Evolutionary conservation across 139 green algal genomes (phyloP).

Genomic region (Coelastrella sp.): DNA sequence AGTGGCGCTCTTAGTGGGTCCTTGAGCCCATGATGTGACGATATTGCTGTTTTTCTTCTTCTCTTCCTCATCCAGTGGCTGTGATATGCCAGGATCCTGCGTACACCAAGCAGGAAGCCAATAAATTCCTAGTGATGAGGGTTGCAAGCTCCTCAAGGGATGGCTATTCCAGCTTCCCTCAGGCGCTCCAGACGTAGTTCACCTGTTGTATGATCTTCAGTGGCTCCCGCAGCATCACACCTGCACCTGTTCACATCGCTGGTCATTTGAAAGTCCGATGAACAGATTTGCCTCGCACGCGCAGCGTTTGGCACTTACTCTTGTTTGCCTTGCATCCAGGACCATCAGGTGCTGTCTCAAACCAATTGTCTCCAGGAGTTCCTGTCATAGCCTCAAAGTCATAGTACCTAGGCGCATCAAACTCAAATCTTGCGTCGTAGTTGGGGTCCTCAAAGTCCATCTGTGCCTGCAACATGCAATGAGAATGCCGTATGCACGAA

Average conservation of each 20-base stretch:
- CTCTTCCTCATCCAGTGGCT: background rate
- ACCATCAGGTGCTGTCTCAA: conserved; percentile 60
- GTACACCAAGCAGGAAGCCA: no score
- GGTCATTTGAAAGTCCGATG: no score
- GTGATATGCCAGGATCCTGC: conserved; percentile 1
- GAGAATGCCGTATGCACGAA: background rate
- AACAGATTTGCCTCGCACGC: no score
- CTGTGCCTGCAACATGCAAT: background rate
- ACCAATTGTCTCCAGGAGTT: conserved; percentile 62
- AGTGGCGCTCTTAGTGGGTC: background rate
- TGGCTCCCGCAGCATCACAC: background rate
- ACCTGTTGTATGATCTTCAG: conserved; percentile 7
- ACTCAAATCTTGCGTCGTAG: conserved; percentile 56
- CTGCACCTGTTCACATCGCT: background rate
- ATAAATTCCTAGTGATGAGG: no score
- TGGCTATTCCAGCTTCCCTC: no score
- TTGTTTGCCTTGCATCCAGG: conserved; percentile 16
- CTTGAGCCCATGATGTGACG: conserved; percentile 51
- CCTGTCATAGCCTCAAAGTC: conserved; percentile 60
- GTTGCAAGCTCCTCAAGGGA: no score
- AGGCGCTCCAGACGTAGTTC: no score
- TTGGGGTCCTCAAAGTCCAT: background rate
- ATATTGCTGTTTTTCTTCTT: conserved; percentile 61
- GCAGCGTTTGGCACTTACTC: background rate
- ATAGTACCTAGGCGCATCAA: conserved; percentile 67